A percentile compares a stretch with the other conserved stretches of the same genome.
Evolutionary conservation across 208 protist genomes (phyloP).

Genomic region (Leishmania arabica): DNA sequence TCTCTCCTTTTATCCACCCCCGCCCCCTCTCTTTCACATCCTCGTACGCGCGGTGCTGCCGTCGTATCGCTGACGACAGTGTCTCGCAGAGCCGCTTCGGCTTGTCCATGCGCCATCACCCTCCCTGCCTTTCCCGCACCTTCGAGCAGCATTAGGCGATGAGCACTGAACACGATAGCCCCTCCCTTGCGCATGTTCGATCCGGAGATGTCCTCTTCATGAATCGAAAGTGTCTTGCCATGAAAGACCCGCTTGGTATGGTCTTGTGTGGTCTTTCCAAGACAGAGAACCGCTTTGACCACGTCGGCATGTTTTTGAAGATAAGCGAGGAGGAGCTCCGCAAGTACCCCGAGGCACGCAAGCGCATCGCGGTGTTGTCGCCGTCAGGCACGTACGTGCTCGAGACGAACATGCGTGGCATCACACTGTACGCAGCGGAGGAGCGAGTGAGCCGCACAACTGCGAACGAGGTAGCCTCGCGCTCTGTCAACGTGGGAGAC

Average conservation of each 20-base stretch:
- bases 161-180: not conserved
- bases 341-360: constrained; percentile 32
- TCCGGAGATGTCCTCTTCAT: constrained; percentile 85
- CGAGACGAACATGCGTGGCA: constrained; percentile 77
- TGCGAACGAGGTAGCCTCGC: constrained; percentile 50
- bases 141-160: not conserved
- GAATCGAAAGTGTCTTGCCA: constrained; percentile 75
- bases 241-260: constrained; percentile 69
- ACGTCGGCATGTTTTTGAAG: constrained; percentile 82
- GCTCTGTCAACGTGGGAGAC: constrained; percentile 39
- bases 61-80: not conserved
- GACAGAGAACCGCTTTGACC: constrained; percentile 79
- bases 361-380: constrained; percentile 43
- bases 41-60: not conserved
- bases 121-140: not conserved
- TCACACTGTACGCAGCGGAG: constrained; percentile 72
- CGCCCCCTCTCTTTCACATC: not conserved
- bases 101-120: not conserved
- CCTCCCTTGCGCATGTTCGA: constrained; percentile 18
- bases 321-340: constrained; percentile 41
- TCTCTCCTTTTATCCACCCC: not conserved
- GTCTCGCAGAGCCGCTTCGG: not conserved
- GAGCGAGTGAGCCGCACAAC: constrained; percentile 61
- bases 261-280: constrained; percentile 76
- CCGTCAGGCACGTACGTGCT: constrained; percentile 80